Base-by-base conservation (phyloP, 805 yeast species). In the Saturnispora besseyi region DNA sequence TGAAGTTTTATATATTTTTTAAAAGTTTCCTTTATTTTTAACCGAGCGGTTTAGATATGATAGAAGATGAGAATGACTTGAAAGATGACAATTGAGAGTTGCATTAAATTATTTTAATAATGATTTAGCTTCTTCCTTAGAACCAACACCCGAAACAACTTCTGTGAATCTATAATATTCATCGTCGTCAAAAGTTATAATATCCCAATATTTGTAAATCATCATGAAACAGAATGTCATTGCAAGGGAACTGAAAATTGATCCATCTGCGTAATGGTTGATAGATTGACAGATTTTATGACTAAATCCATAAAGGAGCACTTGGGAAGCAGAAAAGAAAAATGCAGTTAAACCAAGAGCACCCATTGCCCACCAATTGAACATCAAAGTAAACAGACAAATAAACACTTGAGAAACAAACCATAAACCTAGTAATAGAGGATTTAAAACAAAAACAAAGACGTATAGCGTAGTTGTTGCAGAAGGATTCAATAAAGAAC, bases 141-240 rank as follows among this genome's bases (percentile, higher is more conserved):
- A 53, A 11, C 53, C 50, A 30, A 56, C 29, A 22, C 59, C 59
- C 0, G 58, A 57, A 21, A 61, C 64, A 18, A 57, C 49, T 47
- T 60, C 62, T 10, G 66, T 61, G 46, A 53, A 56, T 44, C 66
- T 51, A 31, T 62, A 79, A 66, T 91, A 93, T 68, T 91, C 99
- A 58, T 91, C 79, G 64, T 93, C 98, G 60, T 91, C 98, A 51
- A 82, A 81, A 11, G 98, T 93, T 47, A 91, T 83, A 77, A 90
- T 88, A 61, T 90, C 97, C 96, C 98, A 91, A 58, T 81, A 87
- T 68, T 93, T 90, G 72, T 89, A 91, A 46, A 91, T 74, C 98
- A 93, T 91, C 96, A 93, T 89, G 49, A 85, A 69, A 4, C 95
- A 76, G 59, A 88, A 84, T 45, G 88, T 62, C 62, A 87, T 87